Base-by-base conservation (phyloP, 495 filamentous ascomycete genomes). In the Friedmanniomyces endolithicus region DNA sequence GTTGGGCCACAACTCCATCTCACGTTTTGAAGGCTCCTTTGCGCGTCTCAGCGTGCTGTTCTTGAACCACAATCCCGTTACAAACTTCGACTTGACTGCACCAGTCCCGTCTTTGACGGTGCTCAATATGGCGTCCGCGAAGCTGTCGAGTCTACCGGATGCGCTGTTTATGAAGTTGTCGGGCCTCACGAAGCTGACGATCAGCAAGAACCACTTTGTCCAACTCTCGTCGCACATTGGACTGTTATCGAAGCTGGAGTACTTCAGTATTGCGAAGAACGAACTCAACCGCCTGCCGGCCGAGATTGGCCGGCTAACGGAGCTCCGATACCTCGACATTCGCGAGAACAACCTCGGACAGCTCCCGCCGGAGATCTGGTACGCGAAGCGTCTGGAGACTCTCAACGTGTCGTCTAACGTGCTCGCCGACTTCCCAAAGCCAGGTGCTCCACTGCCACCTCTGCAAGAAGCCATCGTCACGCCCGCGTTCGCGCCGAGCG, bases 321-420 rank as follows among this genome's bases (percentile, higher is more conserved):
- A 96, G 62, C 76, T 99, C 39, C 83, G 78, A 51, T 84, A 85
- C 54, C 73, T 99, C 14, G 90, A 97, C 68, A 69, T 95, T 34
- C 79, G 88, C 60, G 88, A 90, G 60, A 97, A 96, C 70, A 97
- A 95, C 64, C 73, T 99, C 43, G 83, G 84, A 60, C 82, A 80
- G 49, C 74, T 99, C 31, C 92, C 92, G 6, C 80, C 86, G 61
- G 92, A 99, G 61, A 75, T 97, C 12, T 99, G 92, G 92, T 86
- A 85, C 74, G 87, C 89, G 44, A 78, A 80, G 55, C 88, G 83
- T 62, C 70, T 99, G 52, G 88, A 95, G 65, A 88, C 85, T 0
- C 76, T 99, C 46, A 99, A 99, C 68, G 82, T 94, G 17, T 96
- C 90, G 1, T 94, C 92, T 8, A 99, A 99, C 61, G 78, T 96